A percentile compares a stretch with the other conserved stretches of the same genome.
Conservation (phyloP, 192 early-diverging fungal species). For the Martensiomyces pterosporus region DNA sequence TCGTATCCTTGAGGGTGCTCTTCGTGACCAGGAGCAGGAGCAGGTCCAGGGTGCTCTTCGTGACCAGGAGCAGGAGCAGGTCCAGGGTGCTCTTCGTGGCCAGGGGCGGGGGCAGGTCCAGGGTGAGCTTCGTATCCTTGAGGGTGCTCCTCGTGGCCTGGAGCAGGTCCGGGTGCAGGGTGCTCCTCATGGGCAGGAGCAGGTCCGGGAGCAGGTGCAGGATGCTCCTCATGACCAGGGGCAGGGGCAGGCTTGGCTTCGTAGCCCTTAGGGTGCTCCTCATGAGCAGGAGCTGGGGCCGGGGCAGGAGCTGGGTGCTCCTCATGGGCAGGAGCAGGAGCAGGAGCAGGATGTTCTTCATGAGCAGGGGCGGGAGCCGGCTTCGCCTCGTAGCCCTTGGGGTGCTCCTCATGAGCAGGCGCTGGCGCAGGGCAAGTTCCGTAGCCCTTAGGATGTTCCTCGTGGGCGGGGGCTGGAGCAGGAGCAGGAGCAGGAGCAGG, state of each 20-base stretch:
- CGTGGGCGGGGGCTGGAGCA: neutral
- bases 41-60: neutral
- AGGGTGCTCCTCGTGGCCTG: slow-evolving; percentile 8
- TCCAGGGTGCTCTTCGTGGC: slow-evolving; percentile 15
- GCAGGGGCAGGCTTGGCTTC: neutral
- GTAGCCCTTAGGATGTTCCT: neutral
- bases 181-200: neutral
- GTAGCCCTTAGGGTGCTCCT: slow-evolving; percentile 4
- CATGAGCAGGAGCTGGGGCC: slow-evolving; percentile 9
- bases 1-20: neutral
- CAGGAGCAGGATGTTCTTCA: slow-evolving; percentile 10
- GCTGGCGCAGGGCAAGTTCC: slow-evolving; percentile 4
- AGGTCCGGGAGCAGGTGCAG: neutral
- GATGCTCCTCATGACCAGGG: slow-evolving; percentile 9
- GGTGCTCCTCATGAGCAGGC: slow-evolving; percentile 10
- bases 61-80: neutral
- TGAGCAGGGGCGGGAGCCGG: neutral
- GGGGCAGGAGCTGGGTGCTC: slow-evolving; percentile 1
- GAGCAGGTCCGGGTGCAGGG: slow-evolving; percentile 7
- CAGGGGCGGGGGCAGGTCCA: slow-evolving; percentile 7
- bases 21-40: slow-evolving; percentile 1
- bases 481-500: slow-evolving; percentile 1
- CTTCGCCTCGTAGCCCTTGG: neutral
- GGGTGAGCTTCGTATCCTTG: neutral
- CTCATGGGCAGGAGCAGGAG: neutral